Base-by-base conservation (phyloP, 1,139 yeast species). In the Debaryomyces nepalensis region DNA sequence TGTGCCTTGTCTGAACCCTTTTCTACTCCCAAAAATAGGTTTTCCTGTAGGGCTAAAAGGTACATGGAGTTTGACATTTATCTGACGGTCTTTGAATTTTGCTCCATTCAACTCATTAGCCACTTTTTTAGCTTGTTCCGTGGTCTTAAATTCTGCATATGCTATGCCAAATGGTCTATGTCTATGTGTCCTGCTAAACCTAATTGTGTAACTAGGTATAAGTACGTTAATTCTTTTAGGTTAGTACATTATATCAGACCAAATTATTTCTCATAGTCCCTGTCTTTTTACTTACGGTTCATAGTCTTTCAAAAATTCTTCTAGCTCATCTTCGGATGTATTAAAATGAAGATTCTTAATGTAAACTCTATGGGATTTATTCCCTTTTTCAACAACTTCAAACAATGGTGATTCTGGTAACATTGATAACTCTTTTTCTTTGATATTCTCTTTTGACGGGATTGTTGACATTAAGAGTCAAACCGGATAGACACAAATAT, bases 101-200 rank as follows among this genome's bases (percentile, higher is more conserved):
- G 54, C 55, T 5, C 79, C 78, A 51, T 76, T 63, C 42, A 78
- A 59, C 15, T 63, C 62, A 5, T 59, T 57, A 30, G 74, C 66
- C 3, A 73, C 87, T 19, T 61, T 60, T 26, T 66, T 67, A 2
- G 85, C 85, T 44, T 67, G 75, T 21, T 76, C 82, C 12, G 62
- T 58, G 27, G 69, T 57, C n/a, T 60, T 66, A 50, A 84, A 80
- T 42, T 80, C 87, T 20, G 78, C 87, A 59, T 82, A 84, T 0
- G 86, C 90, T 48, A 79, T 73, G 1, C 90, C 89, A 44, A 81
- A 64, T 2, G 84, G 77, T 49, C 66, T 70, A 37, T 69, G 72
- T 38, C 64, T 64, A n/a, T 55, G 51, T 11, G 57, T 54, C 40
- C 73, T 63, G 40, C 70, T 62, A 14, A 77, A 76, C 26, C 75